Conservation (phyloP, 495 filamentous ascomycete species). For the Delitschia confertaspora region DNA sequence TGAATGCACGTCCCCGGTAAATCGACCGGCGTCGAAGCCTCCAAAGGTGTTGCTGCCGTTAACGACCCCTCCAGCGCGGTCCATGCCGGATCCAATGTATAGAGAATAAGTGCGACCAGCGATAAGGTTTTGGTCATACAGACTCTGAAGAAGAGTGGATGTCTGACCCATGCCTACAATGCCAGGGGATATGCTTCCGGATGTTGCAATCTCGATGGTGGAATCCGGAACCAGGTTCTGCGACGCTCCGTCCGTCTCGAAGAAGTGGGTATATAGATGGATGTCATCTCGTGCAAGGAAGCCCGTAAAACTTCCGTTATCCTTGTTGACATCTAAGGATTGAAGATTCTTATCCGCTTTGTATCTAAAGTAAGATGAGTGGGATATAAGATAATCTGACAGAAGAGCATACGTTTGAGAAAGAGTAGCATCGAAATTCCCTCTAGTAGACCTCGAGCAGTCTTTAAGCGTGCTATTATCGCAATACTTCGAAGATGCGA, state of each 20-base stretch:
- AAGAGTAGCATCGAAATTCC: slow-evolving; percentile 17
- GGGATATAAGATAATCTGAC: background rate
- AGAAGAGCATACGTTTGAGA: slow-evolving; percentile 22
- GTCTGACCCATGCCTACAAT: slow-evolving; percentile 28
- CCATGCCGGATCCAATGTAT: slow-evolving; percentile 28
- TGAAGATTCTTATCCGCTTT: slow-evolving; percentile 12
- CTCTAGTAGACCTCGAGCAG: slow-evolving; percentile 23
- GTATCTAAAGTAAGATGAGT: slow-evolving; percentile 8
- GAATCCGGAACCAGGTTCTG: slow-evolving; percentile 23
- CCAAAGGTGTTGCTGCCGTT: slow-evolving; percentile 30
- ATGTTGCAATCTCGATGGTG: slow-evolving; percentile 23
- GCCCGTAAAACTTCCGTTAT: background rate
- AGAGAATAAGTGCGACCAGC: slow-evolving; percentile 30
- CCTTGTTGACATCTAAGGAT: background rate
- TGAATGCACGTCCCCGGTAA: slow-evolving; percentile 18
- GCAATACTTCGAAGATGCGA: slow-evolving; percentile 26
- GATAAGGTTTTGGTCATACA: slow-evolving; percentile 22
- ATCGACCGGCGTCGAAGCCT: slow-evolving; percentile 32
- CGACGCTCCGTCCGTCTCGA: slow-evolving; percentile 29
- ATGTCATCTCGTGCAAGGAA: slow-evolving; percentile 23
- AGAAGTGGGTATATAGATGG: slow-evolving; percentile 33
- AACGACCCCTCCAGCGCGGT: slow-evolving; percentile 25
- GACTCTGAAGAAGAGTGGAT: slow-evolving; percentile 27
- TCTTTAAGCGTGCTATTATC: slow-evolving; percentile 24
- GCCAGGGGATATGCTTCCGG: slow-evolving; percentile 19